Evolutionary conservation across 345 rosid genomes (phyloP).

Genomic region (Adansonia digitata): DNA sequence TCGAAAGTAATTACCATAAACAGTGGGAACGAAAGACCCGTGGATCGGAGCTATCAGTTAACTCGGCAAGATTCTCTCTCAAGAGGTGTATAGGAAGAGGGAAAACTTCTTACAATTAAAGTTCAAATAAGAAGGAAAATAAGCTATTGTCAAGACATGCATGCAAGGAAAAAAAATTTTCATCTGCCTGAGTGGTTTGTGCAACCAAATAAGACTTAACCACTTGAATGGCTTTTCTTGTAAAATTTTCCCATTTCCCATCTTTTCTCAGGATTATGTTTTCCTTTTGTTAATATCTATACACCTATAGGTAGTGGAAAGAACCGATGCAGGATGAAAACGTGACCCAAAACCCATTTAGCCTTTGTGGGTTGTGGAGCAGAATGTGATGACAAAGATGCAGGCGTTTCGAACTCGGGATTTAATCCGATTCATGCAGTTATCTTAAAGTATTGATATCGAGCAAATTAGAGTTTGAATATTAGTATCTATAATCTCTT

Average conservation of each 20-base stretch:
- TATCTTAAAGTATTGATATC: too few relatives aligned
- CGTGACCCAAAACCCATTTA: neutral
- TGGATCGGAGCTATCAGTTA: conserved; percentile 45
- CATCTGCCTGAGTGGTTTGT: neutral
- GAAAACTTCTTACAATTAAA: conserved; percentile 5
- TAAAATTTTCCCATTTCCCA: neutral
- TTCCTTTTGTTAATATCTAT: neutral
- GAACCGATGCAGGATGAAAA: neutral
- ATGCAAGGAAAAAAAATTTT: neutral
- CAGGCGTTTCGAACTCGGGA: neutral
- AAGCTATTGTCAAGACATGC: neutral
- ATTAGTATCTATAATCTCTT: too few relatives aligned
- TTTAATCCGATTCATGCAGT: too few relatives aligned
- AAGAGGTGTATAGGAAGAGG: conserved; percentile 29
- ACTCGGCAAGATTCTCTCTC: conserved; percentile 63
- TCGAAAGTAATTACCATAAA: conserved; percentile 50
- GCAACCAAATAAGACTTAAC: neutral
- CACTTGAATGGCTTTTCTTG: neutral
- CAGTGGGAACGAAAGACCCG: conserved; percentile 30
- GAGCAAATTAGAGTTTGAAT: too few relatives aligned
- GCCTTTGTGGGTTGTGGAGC: neutral
- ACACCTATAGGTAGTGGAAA: neutral
- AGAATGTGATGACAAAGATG: conserved; percentile 1
- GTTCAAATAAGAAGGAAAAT: neutral
- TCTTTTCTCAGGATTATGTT: neutral